Evolutionary conservation across 306 rosid species (phyloP).

Genomic region (Begonia loranthoides): DNA sequence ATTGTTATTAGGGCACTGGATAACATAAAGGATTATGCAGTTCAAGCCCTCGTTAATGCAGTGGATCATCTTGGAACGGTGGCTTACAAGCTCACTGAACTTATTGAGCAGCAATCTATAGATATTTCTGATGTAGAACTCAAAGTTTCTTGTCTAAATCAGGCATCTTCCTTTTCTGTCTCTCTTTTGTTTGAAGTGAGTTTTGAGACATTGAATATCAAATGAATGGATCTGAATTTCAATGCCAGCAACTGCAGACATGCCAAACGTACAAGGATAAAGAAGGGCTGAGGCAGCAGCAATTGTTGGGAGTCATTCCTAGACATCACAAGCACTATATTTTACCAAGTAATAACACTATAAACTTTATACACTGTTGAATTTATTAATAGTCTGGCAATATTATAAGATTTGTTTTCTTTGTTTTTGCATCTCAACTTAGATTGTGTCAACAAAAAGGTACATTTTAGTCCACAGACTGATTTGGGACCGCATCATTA

Average conservation of each 20-base stretch:
- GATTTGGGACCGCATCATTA: slow-evolving; percentile 37
- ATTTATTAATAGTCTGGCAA: slow-evolving; percentile 8
- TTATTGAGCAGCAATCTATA: slow-evolving; percentile 64
- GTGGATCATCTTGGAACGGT: slow-evolving; percentile 99
- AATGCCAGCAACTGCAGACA: slow-evolving; percentile 54
- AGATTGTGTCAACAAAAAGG: slow-evolving; percentile 73
- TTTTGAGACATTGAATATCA: slow-evolving; percentile 6
- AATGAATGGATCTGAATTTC: slow-evolving; percentile 15
- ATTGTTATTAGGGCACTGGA: slow-evolving; percentile 55
- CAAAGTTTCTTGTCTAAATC: slow-evolving; percentile 55
- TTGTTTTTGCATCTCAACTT: slow-evolving; percentile 7
- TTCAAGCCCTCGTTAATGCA: slow-evolving; percentile 80
- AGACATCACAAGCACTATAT: slow-evolving; percentile 91
- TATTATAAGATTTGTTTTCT: slow-evolving; percentile 5
- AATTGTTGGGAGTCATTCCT: slow-evolving; percentile 62
- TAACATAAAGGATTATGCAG: slow-evolving; percentile 86
- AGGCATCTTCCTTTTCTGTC: slow-evolving; percentile 26
- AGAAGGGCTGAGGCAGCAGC: slow-evolving; percentile 90
- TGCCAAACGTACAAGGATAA: slow-evolving; percentile 56
- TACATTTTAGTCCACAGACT: slow-evolving; percentile 54
- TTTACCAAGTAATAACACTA: slow-evolving; percentile 42
- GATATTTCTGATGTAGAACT: slow-evolving; percentile 64
- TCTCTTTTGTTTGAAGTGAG: neutral
- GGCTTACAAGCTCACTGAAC: slow-evolving; percentile 77
- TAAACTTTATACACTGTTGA: slow-evolving; percentile 14